Conservation (phyloP, 768 basidiomycete genomes). For the Russula sp. region DNA sequence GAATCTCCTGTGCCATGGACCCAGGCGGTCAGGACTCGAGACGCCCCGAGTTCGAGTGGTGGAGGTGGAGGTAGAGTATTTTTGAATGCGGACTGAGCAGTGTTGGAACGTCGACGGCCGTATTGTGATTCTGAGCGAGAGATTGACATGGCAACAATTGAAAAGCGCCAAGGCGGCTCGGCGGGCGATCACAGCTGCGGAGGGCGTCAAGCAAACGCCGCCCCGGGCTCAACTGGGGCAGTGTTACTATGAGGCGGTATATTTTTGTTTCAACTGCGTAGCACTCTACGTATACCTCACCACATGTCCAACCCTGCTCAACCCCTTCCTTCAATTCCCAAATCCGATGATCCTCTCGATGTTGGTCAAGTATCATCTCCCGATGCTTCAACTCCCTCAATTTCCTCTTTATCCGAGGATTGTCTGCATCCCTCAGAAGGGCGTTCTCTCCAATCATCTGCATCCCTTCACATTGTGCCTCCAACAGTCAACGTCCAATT, state of each 20-base stretch:
- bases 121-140: constrained; percentile 66
- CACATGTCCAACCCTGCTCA: constrained; percentile 4
- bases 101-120: constrained; percentile 69
- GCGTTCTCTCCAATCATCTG: constrained; percentile 9
- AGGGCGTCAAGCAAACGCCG: background rate
- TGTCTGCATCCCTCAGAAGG: background rate
- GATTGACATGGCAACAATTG: constrained; percentile 46
- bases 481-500: constrained; percentile 35
- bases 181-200: too few species aligned
- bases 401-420: constrained; percentile 14
- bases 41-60: constrained; percentile 61
- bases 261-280: background rate
- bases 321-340: constrained; percentile 4
- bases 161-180: too few species aligned
- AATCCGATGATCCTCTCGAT: constrained; percentile 6
- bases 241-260: background rate
- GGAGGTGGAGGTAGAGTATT: constrained; percentile 37
- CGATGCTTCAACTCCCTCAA: constrained; percentile 22
- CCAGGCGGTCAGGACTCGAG: constrained; percentile 64
- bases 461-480: constrained; percentile 30
- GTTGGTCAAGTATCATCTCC: constrained; percentile 11
- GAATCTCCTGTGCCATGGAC: constrained; percentile 69
- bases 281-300: background rate
- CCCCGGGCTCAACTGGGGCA: background rate
- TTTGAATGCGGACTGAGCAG: constrained; percentile 62